Base-by-base conservation (phyloP, 352 stramenopile genomes). In the Pythium phragmitis region DNA sequence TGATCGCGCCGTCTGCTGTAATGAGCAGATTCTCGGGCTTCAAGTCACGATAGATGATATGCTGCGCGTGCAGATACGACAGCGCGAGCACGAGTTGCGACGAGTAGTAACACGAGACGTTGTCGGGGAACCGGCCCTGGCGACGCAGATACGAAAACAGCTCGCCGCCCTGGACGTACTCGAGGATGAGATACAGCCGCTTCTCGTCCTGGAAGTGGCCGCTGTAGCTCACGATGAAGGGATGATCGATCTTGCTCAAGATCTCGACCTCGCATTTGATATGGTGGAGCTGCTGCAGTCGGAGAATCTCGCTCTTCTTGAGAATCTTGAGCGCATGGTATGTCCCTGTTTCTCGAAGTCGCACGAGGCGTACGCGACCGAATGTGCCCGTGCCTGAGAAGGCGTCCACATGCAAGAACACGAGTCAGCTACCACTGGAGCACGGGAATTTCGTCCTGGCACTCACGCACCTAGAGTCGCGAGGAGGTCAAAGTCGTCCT, bases 181-280 rank as follows among this genome's bases (percentile, higher is more conserved):
- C 96, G 48, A 99, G 94, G 21, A 99, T 80, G 94, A 99, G 98
- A 79, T 98, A 99, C 42, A 99, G 75, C 69, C 97, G 86, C 65
- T 98, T 90, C 54, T 89, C 71, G 64, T 98, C 96, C 72, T 98
- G 86, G 72, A 97, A 99, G 1, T 62, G 97, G 98, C 64, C 92
- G 84, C 54, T 98, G 79, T 43, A 99, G 84, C 72, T 96, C 41
- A 99, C 85, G 59, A 99, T 96, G 75, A 99, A 99, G 41, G 97
- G 96, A 77, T 99, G 97, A 57, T 98, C 80, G 58, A 98, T 97
- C 52, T 90, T 88, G 26, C 90, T 82, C 72, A 99, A 96, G 77
- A 99, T 99, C 74, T 99, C 97, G 73, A 98, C 96, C 70, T 99
- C 87, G 17, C 99, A 96, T 76, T 98, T 98, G 67, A 97, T 93